Conservation (phyloP, 257 asterid species). For the Cynanchum wilfordii region DNA sequence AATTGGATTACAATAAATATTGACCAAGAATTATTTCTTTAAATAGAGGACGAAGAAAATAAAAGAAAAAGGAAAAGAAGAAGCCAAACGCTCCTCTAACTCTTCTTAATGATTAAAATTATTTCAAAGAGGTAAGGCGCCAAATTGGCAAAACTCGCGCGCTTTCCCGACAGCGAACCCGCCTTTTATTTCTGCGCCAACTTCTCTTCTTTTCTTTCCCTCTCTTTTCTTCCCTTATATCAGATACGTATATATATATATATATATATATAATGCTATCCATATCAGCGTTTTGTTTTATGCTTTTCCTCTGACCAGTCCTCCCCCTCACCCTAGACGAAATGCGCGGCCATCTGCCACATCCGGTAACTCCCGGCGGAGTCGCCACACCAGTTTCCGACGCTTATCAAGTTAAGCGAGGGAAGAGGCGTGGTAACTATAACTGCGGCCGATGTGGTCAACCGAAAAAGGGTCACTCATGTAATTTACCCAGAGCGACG, state of each 20-base stretch:
- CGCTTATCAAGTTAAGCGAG: slow-evolving; percentile 37
- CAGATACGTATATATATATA: no score
- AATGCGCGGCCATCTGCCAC: slow-evolving; percentile 68
- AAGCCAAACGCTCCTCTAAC: not conserved
- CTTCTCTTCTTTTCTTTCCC: not conserved
- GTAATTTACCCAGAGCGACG: slow-evolving; percentile 23
- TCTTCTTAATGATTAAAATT: not conserved
- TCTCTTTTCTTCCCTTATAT: not conserved
- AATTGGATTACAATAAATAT: no score
- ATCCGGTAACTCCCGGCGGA: slow-evolving; percentile 47
- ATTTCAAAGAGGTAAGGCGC: slow-evolving; percentile 55
- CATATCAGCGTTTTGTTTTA: not conserved
- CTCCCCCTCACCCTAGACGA: not conserved
- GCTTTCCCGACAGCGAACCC: slow-evolving; percentile 35
- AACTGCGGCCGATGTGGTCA: slow-evolving; percentile 89
- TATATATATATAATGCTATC: not conserved
- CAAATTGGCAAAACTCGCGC: slow-evolving; percentile 58
- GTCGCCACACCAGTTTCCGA: slow-evolving; percentile 68
- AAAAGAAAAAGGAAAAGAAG: not conserved
- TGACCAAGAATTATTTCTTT: no score
- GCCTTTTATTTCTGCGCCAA: slow-evolving; percentile 42
- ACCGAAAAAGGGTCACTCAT: slow-evolving; percentile 82
- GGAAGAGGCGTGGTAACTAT: slow-evolving; percentile 71
- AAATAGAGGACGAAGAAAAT: not conserved
- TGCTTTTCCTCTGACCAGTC: not conserved